Percentiles rank a stretch among this genome's conserved stretches.
These are phyloP conservation scores for Combretum micranthum DNA, from an alignment of 345 rosid species.

Conservation along the genomic window DNA sequence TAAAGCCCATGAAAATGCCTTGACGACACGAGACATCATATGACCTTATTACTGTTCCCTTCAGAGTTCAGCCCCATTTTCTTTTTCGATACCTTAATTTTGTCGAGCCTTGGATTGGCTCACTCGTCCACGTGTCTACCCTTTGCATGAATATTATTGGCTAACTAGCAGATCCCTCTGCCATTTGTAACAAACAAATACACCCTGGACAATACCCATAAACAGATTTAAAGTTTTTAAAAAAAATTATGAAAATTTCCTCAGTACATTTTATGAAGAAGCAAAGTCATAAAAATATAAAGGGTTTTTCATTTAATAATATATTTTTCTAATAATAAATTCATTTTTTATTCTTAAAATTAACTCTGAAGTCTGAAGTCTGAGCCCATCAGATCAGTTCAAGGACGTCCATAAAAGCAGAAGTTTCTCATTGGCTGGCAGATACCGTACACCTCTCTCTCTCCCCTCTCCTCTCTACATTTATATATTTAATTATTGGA, in stretches of 20 bases:
- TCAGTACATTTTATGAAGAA: too few relatives aligned
- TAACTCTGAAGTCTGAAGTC: too few relatives aligned
- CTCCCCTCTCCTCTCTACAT: constrained; percentile 9
- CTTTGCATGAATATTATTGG: constrained; percentile 49
- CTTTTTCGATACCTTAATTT: constrained; percentile 65
- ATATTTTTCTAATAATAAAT: too few relatives aligned
- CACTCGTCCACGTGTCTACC: constrained; percentile 36
- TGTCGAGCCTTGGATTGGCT: constrained; percentile 79
- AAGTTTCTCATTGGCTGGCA: constrained; percentile 39
- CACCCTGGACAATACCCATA: constrained; percentile 23
- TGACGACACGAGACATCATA: too few relatives aligned
- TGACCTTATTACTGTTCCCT: not conserved
- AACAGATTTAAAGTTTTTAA: too few relatives aligned
- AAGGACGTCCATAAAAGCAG: constrained; percentile 34
- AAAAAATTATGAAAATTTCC: too few relatives aligned
- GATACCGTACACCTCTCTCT: constrained; percentile 28
- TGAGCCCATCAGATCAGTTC: constrained; percentile 19
- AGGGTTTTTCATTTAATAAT: too few relatives aligned
- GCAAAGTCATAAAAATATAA: too few relatives aligned
- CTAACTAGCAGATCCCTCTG: constrained; percentile 14
- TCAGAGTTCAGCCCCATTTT: not conserved
- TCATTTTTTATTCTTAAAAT: too few relatives aligned
- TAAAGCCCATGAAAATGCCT: too few relatives aligned
- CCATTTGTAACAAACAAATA: constrained; percentile 47
- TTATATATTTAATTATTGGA: too few relatives aligned